phyloP scores from a whole-genome alignment of 176 grass and related monocot genomes.

The Oryza australiensis region DNA sequence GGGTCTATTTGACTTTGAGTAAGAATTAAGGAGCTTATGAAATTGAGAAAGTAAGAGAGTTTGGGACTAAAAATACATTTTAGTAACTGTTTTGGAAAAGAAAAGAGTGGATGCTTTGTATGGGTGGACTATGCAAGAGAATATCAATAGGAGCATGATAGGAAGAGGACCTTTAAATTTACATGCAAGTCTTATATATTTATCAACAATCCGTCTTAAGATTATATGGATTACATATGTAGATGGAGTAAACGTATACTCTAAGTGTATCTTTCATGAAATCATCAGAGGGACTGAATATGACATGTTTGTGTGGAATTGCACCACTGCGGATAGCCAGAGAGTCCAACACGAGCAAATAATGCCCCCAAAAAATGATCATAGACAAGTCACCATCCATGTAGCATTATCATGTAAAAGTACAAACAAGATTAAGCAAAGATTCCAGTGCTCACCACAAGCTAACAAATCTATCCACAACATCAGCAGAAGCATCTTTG shows the following conservation, averaged over 20 bases:
- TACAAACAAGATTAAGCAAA: slow-evolving; percentile 30
- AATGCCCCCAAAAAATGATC: neutral
- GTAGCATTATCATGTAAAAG: slow-evolving; percentile 28
- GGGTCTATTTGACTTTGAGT: neutral
- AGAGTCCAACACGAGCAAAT: neutral
- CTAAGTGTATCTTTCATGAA: neutral
- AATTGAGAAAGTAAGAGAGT: neutral
- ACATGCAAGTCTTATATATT: neutral
- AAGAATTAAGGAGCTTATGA: neutral
- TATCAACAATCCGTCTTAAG: neutral
- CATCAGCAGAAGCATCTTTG: slow-evolving; percentile 78
- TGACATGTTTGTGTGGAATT: neutral
- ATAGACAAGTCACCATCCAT: neutral
- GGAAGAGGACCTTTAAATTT: neutral
- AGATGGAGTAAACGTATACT: neutral
- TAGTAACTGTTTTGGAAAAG: neutral
- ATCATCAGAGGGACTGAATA: slow-evolving; percentile 5
- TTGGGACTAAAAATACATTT: neutral
- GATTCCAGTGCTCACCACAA: slow-evolving; percentile 63
- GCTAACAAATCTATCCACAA: slow-evolving; percentile 76
- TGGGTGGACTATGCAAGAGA: neutral
- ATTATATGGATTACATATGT: neutral
- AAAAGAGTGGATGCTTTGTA: neutral
- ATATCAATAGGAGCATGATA: neutral
- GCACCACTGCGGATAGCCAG: neutral